Conservation (phyloP, 768 basidiomycete species). For the Kwoniella europaea region DNA sequence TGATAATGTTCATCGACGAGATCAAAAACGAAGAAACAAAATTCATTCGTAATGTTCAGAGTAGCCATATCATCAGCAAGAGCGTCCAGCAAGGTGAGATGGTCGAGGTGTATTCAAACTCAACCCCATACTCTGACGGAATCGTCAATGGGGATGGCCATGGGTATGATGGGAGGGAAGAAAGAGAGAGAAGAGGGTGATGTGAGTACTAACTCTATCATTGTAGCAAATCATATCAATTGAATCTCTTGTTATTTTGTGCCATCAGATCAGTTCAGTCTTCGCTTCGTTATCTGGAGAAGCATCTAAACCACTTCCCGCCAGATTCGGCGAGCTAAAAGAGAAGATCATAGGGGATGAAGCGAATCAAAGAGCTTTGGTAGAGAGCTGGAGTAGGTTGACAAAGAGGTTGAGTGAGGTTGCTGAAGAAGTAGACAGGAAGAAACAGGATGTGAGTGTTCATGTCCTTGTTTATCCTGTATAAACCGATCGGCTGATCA, state of each 20-base stretch:
- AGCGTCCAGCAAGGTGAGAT: neutral
- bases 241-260: neutral
- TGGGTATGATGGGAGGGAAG: neutral
- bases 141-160: slow-evolving; percentile 1
- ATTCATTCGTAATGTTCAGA: neutral
- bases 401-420: slow-evolving; percentile 41
- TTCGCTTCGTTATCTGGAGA: slow-evolving; percentile 62
- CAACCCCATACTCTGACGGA: neutral
- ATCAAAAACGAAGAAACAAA: neutral
- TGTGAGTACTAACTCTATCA: slow-evolving; percentile 24
- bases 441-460: slow-evolving; percentile 62
- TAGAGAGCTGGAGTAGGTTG: slow-evolving; percentile 39
- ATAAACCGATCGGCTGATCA: neutral
- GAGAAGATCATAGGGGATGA: slow-evolving; percentile 43
- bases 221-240: neutral
- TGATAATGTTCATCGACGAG: too few species aligned
- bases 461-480: too few species aligned
- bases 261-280: slow-evolving; percentile 61
- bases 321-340: slow-evolving; percentile 69
- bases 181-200: slow-evolving; percentile 33
- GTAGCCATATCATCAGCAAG: neutral
- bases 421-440: slow-evolving; percentile 62
- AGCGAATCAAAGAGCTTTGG: slow-evolving; percentile 36
- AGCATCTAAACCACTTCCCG: slow-evolving; percentile 61
- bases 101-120: neutral